These are phyloP conservation scores for Blastobotrys americana DNA, from an alignment of 805 yeast species.

Conservation along the genomic window DNA sequence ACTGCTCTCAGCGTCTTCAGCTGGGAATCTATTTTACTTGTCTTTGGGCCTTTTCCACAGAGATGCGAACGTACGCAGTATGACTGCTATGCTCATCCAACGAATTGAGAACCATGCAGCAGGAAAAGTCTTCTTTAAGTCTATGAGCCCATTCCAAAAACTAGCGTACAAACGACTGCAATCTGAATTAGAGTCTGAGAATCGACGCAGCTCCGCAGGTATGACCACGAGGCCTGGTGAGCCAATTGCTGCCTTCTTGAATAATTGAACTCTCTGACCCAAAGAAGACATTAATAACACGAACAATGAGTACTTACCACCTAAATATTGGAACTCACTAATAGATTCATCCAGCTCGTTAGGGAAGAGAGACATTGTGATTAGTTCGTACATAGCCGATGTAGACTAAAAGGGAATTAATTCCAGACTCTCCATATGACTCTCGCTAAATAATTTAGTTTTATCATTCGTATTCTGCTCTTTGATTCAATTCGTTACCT, in stretches of 20 bases:
- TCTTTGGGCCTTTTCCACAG: slow-evolving; percentile 29
- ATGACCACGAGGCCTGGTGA: not conserved
- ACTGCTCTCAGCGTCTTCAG: slow-evolving; percentile 20
- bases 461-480: too few relatives aligned
- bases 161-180: slow-evolving; percentile 20
- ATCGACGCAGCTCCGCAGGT: not conserved
- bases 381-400: too few relatives aligned
- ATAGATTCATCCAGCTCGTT: too few relatives aligned
- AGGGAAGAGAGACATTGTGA: too few relatives aligned
- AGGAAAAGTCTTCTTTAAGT: slow-evolving; percentile 23
- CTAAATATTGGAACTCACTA: too few relatives aligned
- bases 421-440: not conserved
- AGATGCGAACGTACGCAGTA: slow-evolving; percentile 20
- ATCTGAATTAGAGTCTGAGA: slow-evolving; percentile 8
- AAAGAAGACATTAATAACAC: too few relatives aligned
- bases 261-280: not conserved
- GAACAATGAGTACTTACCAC: too few relatives aligned
- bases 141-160: slow-evolving; percentile 21
- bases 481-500: too few relatives aligned
- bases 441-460: too few relatives aligned
- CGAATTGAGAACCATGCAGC: slow-evolving; percentile 26
- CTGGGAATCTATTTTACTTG: slow-evolving; percentile 24
- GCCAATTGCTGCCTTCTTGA: not conserved
- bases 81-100: slow-evolving; percentile 20
- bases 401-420: too few relatives aligned